Base-by-base conservation (phyloP, 2,329 filamentous ascomycete species). In the Coniochaeta ligniaria region DNA sequence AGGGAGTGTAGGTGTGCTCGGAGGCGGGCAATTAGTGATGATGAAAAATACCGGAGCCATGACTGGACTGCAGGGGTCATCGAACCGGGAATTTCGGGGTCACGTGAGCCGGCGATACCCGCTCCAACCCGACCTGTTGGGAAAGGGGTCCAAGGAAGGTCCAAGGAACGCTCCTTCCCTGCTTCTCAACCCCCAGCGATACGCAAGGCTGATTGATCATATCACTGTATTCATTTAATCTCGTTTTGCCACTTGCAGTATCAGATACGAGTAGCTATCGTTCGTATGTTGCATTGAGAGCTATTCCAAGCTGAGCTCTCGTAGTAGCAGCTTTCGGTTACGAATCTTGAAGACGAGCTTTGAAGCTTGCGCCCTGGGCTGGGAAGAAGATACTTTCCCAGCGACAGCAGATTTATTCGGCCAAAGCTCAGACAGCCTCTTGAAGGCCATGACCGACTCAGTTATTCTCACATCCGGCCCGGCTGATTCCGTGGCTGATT, bases 71-170 rank as follows among this genome's bases (percentile, higher is more conserved):
- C 2, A 52, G 6, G 47, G 47, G 22, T 26, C 22, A 3, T 47
- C 43, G 22, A 41, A 20, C 36, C 17, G 56, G 56, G 38, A 45
- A 31, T 43, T 31, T 45, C 24, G 17, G 17, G 12, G 56, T 58
- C 56, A 58, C 56, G 56, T 58, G 56, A 31, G 56, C 56, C 56
- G 56, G 45, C 3, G 5, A 11, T 58, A 58, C 17, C 56, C 56
- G 56, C 17, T 24, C 31, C 54, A 56, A 56, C 22, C 54, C 54
- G 54, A 17, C 47, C 43, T 47, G 6, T 16, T 41, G 3, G 38
- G 17, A n/a, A n/a, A 41, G 38, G 35, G 28, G 28, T 31, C 28
- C 28, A 31, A 31, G 5, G n/a, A 33, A 9, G 31, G 31, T 33
- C 31, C 31, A 33, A 9, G 6, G 35, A 36, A 36, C 35, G 35